Evolutionary conservation across 306 rosid genomes (phyloP), one percentile per base, ranked within the genome.

Genomic region (Rosa rugosa): DNA sequence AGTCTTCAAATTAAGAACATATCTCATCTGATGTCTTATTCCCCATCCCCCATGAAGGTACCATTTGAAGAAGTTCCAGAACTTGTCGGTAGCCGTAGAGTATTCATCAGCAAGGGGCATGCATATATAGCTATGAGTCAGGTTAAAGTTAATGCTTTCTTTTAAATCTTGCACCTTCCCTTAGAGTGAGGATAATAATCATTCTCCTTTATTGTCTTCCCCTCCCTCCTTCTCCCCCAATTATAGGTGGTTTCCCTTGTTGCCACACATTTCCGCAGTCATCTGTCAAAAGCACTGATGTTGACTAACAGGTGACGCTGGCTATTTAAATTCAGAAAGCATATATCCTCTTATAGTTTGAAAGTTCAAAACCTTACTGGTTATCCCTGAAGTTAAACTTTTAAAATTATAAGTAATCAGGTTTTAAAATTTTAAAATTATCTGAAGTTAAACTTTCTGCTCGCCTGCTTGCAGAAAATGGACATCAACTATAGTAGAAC

Each of bases 21-120:
- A 56, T 53, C 85, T 76, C 75, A 73, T 81, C 25, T 49, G 71
- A 46, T 72, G 20, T 65, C 56, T 60, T n/a, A 50, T 71, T 71
- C 59, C 23, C 68, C 56, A 31, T 20, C 60, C 66, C 77, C 71
- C n/a, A 56, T 85, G 80, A 82, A 95, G 99, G 97, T 93, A 49
- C 96, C 98, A 12, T 95, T 88, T 83, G 94, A 93, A 89, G 99
- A 93, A 87, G 98, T 95, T 86, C 96, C 98, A 73, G 97, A 91
- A 80, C 99, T 95, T 66, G 96, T 93, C 53, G 93, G 92, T 88
- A 89, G 96, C 54, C 93, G 98, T 40, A 91, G 81, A 85, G 97
- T 93, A 70, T 91, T 83, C 86, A 69, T 93, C 71, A 89, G 86
- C 31, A 93, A 87, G 86, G 98, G 99, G 79, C 73, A 83, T 85